Conservation (phyloP, 768 basidiomycete species). For the Leucocoprinus leucothites region DNA sequence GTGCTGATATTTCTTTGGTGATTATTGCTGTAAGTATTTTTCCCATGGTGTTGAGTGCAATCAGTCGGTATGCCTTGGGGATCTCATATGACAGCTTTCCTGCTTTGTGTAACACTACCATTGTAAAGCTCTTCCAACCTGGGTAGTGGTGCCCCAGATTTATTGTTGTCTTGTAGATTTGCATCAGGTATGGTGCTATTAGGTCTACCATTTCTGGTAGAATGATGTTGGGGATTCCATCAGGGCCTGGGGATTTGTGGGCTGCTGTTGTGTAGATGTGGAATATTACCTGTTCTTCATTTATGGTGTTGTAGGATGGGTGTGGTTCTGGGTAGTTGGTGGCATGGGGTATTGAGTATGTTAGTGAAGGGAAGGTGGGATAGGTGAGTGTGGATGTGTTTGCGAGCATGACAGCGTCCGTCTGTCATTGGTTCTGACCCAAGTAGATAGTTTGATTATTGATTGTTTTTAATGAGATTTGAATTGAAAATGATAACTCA, state of each 20-base stretch:
- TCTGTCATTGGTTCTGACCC: too few species aligned
- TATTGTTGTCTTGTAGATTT: conserved; percentile 17
- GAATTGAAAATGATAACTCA: too few species aligned
- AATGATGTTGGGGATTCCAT: conserved; percentile 24
- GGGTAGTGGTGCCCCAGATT: neutral
- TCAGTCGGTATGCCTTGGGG: conserved; percentile 31
- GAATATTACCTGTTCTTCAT: conserved; percentile 21
- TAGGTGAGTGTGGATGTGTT: too few species aligned
- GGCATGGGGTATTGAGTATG: conserved; percentile 3
- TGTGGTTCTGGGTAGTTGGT: conserved; percentile 24
- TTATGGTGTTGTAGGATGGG: conserved; percentile 17
- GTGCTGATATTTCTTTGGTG: conserved; percentile 19
- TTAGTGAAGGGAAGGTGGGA: too few species aligned
- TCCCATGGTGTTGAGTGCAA: conserved; percentile 27
- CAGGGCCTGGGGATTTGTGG: conserved; percentile 26
- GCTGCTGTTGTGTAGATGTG: conserved; percentile 26
- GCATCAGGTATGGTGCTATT: conserved; percentile 12
- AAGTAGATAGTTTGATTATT: too few species aligned
- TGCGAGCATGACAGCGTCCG: too few species aligned
- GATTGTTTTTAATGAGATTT: too few species aligned
- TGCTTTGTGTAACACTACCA: conserved; percentile 30
- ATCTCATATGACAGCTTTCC: conserved; percentile 27
- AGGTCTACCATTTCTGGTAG: conserved; percentile 15
- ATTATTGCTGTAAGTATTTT: conserved; percentile 25
- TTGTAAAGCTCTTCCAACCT: conserved; percentile 21